Conservation (phyloP, 2,329 filamentous ascomycete genomes). For the Pyrenophora seminiperda region DNA sequence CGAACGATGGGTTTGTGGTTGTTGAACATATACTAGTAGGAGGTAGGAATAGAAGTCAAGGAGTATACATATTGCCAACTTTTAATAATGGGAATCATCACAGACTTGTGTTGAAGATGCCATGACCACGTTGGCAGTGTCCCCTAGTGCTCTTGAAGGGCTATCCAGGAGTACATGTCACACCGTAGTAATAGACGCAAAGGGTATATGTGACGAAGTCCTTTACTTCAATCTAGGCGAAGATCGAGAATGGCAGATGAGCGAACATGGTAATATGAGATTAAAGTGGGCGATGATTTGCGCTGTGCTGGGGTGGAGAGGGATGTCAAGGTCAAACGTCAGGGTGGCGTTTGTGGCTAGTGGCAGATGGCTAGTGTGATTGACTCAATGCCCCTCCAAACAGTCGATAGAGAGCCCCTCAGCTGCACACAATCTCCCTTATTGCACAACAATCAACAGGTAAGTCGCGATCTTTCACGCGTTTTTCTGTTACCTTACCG, state of each 20-base stretch:
- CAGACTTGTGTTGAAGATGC: not conserved
- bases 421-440: conserved; percentile 20
- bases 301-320: not conserved
- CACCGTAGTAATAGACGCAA: too few relatives aligned
- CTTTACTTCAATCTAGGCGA: too few relatives aligned
- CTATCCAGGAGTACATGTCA: too few relatives aligned
- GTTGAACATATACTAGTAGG: not conserved
- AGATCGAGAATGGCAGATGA: too few relatives aligned
- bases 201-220: too few relatives aligned
- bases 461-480: conserved; percentile 1
- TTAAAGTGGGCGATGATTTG: too few relatives aligned
- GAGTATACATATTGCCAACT: not conserved
- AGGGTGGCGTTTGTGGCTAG: conserved; percentile 16
- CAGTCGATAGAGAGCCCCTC: conserved; percentile 17
- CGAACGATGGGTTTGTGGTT: not conserved
- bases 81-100: not conserved
- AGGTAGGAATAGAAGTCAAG: not conserved
- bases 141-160: too few relatives aligned
- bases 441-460: not conserved
- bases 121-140: not conserved
- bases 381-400: conserved; percentile 34
- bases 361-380: conserved; percentile 20
- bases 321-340: not conserved
- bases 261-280: not conserved
- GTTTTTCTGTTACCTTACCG: not conserved